phyloP scores from a whole-genome alignment of 495 filamentous ascomycete species.

The Daldinia bambusicola region DNA sequence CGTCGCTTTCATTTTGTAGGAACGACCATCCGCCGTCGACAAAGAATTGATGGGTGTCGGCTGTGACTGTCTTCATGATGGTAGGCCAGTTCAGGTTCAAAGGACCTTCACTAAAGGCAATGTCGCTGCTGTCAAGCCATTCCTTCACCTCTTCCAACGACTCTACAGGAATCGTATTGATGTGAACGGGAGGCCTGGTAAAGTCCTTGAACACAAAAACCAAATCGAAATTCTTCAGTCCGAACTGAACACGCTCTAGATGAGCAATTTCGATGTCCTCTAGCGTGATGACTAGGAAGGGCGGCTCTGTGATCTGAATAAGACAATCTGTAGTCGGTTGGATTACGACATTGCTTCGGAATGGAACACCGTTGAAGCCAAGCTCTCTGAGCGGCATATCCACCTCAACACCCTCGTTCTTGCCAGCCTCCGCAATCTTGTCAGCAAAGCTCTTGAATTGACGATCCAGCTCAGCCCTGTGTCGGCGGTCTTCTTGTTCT shows the following conservation, averaged over 20 bases:
- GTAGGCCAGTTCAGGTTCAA: slow-evolving; percentile 98
- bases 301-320: slow-evolving; percentile 97
- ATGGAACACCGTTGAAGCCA: slow-evolving; percentile 95
- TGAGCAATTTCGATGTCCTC: slow-evolving; percentile 97
- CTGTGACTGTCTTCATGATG: slow-evolving; percentile 98
- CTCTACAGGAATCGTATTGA: slow-evolving; percentile 99
- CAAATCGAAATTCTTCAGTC: slow-evolving; percentile 98
- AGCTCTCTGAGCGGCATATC: slow-evolving; percentile 97
- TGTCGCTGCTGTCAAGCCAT: slow-evolving; percentile 95
- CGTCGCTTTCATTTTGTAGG: slow-evolving; percentile 86
- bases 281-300: slow-evolving; percentile 93
- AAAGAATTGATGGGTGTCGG: slow-evolving; percentile 95
- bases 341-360: slow-evolving; percentile 91
- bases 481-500: slow-evolving; percentile 94
- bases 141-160: slow-evolving; percentile 95
- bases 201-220: slow-evolving; percentile 99
- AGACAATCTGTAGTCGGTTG: slow-evolving; percentile 97
- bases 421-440: slow-evolving; percentile 92
- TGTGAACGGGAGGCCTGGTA: slow-evolving; percentile 82
- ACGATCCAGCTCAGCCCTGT: slow-evolving; percentile 89
- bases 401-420: slow-evolving; percentile 83
- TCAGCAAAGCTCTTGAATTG: slow-evolving; percentile 98
- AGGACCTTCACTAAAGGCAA: slow-evolving; percentile 92
- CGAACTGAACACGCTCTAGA: slow-evolving; percentile 96
- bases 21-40: slow-evolving; percentile 96